These are phyloP conservation scores for Salix koriyanagi DNA, from an alignment of 345 rosid genomes.

Conservation along the genomic window DNA sequence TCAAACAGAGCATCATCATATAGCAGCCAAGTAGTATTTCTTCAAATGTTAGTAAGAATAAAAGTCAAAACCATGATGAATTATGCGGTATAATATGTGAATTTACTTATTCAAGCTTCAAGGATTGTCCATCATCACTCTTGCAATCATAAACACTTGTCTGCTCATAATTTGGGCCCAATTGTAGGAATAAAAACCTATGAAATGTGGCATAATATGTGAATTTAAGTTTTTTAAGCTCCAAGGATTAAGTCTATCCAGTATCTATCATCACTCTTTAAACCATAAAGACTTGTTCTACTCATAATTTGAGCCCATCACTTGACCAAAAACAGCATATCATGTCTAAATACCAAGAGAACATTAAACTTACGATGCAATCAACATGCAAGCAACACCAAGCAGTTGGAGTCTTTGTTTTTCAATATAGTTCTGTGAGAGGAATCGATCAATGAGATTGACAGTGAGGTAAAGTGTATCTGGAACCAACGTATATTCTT, in stretches of 20 bases:
- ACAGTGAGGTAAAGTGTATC: constrained; percentile 92
- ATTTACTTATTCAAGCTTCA: neutral
- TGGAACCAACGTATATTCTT: constrained; percentile 81
- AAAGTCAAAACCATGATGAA: neutral
- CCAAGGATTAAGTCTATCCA: neutral
- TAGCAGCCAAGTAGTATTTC: neutral
- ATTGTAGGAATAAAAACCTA: neutral
- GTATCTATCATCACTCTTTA: neutral
- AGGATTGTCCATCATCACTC: neutral
- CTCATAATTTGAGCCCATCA: neutral
- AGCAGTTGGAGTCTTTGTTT: constrained; percentile 89
- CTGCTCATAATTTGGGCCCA: neutral
- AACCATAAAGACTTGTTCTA: neutral
- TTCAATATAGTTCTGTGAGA: constrained; percentile 58
- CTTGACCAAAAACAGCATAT: neutral
- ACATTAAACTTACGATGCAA: constrained; percentile 78
- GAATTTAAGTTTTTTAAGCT: neutral
- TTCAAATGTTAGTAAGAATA: neutral
- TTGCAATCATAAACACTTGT: neutral
- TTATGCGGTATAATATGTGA: neutral
- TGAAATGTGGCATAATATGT: neutral
- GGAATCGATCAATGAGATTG: constrained; percentile 81
- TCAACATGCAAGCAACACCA: constrained; percentile 93
- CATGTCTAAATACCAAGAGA: neutral
- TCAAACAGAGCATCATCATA: neutral